These are phyloP conservation scores for Populus euphratica DNA, from an alignment of 345 rosid genomes.

Conservation along the genomic window DNA sequence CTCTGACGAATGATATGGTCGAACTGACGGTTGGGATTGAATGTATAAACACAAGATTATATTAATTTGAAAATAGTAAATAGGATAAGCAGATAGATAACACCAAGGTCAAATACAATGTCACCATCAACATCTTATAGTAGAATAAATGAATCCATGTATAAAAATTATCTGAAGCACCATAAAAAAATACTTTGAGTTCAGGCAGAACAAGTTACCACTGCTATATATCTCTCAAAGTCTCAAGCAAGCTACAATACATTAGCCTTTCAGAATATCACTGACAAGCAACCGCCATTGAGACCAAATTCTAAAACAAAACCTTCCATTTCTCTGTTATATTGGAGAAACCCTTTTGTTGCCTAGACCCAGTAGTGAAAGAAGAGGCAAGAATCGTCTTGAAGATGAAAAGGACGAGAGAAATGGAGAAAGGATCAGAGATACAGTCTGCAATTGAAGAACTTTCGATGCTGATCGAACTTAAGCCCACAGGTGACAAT, in stretches of 20 bases:
- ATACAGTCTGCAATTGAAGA: conserved; percentile 76
- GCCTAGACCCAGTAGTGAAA: not conserved
- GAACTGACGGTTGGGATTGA: conserved; percentile 6
- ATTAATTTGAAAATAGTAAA: not conserved
- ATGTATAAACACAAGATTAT: not conserved
- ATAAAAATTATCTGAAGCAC: not conserved
- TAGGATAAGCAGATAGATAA: conserved; percentile 25
- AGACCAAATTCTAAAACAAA: conserved; percentile 1
- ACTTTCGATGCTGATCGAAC: conserved; percentile 44
- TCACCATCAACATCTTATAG: conserved; percentile 26
- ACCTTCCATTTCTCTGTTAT: not conserved
- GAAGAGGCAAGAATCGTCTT: not conserved
- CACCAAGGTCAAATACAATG: conserved; percentile 41
- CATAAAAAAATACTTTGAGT: not conserved
- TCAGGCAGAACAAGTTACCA: conserved; percentile 9
- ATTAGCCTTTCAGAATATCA: not conserved
- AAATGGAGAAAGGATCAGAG: conserved; percentile 57
- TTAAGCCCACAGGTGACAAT: conserved; percentile 31
- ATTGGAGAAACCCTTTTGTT: not conserved
- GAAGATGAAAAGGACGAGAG: conserved; percentile 74
- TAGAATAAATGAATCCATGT: not conserved
- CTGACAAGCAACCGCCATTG: not conserved
- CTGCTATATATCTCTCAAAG: not conserved
- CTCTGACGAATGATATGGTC: not conserved
- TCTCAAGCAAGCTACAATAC: not conserved